Percentiles rank a stretch among this genome's conserved stretches.
These are phyloP conservation scores for Mycena latifolia DNA, from an alignment of 768 basidiomycete genomes.

Conservation along the genomic window DNA sequence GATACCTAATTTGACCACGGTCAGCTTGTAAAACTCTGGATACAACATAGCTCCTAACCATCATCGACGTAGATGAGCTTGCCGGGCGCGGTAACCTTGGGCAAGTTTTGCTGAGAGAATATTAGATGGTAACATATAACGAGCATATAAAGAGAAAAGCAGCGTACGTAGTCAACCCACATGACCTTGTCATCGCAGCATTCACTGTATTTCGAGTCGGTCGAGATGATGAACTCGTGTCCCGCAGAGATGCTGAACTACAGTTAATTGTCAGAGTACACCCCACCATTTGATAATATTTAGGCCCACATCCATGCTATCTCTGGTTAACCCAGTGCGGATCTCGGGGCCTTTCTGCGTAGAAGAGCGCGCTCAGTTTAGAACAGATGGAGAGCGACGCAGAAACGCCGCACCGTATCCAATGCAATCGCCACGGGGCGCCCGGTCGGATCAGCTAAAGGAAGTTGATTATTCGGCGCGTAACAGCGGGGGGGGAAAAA, in stretches of 20 bases:
- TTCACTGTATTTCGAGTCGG: conserved; percentile 85
- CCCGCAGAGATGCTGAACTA: conserved; percentile 82
- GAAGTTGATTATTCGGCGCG: not conserved
- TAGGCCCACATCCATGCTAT: conserved; percentile 82
- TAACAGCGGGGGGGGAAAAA: conserved; percentile 4
- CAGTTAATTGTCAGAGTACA: conserved; percentile 31
- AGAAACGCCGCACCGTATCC: conserved; percentile 80
- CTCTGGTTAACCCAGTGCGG: conserved; percentile 93
- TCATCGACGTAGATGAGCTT: conserved; percentile 99
- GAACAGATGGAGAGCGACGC: not conserved
- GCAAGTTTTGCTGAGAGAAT: conserved; percentile 78
- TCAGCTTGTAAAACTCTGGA: conserved; percentile 3
- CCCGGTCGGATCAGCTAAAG: conserved; percentile 73
- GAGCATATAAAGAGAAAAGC: conserved; percentile 18
- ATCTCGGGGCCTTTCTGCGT: conserved; percentile 98
- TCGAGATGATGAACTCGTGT: conserved; percentile 93
- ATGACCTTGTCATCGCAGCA: conserved; percentile 86
- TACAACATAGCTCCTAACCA: conserved; percentile 58
- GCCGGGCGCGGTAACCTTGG: conserved; percentile 97
- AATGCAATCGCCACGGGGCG: conserved; percentile 98
- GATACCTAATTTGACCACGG: conserved; percentile 64
- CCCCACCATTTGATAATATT: conserved; percentile 4
- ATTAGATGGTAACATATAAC: not conserved
- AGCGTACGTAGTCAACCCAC: conserved; percentile 93
- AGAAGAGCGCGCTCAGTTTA: conserved; percentile 26